phyloP scores from a whole-genome alignment of 352 stramenopile genomes.

The Globisporangium orthogonon region DNA sequence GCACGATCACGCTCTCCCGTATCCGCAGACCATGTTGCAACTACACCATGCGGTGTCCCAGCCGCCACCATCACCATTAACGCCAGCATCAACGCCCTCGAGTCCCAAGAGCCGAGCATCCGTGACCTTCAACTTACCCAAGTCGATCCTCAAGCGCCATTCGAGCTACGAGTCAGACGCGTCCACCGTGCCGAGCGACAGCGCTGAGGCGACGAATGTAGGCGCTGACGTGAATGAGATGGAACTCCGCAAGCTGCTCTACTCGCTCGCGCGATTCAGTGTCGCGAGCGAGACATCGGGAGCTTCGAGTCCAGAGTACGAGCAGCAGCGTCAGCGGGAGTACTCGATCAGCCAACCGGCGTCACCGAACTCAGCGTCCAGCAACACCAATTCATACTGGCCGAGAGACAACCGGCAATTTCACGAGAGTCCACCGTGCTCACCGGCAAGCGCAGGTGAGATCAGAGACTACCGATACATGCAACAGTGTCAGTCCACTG shows the following conservation, averaged over 20 bases:
- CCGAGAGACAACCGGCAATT: neutral
- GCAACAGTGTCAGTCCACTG: conserved; percentile 3
- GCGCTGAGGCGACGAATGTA: conserved; percentile 6
- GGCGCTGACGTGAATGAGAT: conserved; percentile 19
- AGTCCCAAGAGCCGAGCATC: conserved; percentile 11
- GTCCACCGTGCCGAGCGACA: conserved; percentile 24
- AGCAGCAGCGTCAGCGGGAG: neutral
- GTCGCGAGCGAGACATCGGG: conserved; percentile 28
- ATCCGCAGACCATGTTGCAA: neutral
- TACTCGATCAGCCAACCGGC: conserved; percentile 4
- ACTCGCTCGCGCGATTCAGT: conserved; percentile 48
- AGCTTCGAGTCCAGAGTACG: conserved; percentile 8
- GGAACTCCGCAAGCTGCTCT: conserved; percentile 61
- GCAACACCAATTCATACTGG: conserved; percentile 6
- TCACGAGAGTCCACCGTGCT: neutral
- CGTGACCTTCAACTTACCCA: conserved; percentile 31
- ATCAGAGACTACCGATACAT: neutral
- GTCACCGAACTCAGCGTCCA: neutral
- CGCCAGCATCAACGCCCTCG: neutral
- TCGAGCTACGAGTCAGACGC: conserved; percentile 32
- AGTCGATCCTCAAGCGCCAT: conserved; percentile 40
- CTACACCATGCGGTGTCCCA: neutral
- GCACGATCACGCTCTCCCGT: neutral
- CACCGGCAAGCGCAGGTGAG: neutral
- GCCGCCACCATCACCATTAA: neutral